Evolutionary conservation across 2,329 filamentous ascomycete genomes (phyloP).

Genomic region (Fusarium sarcochroum): DNA sequence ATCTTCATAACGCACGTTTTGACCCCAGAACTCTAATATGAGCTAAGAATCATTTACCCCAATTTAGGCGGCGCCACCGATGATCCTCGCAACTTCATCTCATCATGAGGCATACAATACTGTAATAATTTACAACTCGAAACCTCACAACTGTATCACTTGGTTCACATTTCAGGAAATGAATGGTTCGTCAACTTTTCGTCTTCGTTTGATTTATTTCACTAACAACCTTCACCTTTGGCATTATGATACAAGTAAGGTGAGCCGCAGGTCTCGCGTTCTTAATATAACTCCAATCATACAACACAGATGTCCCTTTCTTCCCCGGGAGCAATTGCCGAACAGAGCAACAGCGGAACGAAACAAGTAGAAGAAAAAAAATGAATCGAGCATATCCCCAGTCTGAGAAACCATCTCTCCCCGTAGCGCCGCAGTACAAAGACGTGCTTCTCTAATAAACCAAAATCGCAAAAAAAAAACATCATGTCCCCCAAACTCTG

Average conservation of each 20-base stretch:
- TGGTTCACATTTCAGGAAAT: not conserved
- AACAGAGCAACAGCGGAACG: conserved; percentile 19
- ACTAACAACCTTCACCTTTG: conserved; percentile 13
- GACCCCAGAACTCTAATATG: conserved; percentile 1
- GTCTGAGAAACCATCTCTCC: conserved; percentile 28
- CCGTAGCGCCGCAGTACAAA: conserved; percentile 41
- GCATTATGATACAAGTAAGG: conserved; percentile 39
- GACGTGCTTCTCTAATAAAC: conserved; percentile 42
- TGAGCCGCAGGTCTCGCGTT: conserved; percentile 2
- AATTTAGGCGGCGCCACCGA: not conserved
- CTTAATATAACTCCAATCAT: conserved; percentile 35
- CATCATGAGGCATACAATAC: not conserved
- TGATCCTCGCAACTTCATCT: not conserved
- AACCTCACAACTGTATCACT: too few species aligned
- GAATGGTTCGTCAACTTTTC: conserved; percentile 1
- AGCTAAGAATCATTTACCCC: not conserved
- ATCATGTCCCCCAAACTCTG: conserved; percentile 19
- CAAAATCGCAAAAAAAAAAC: conserved; percentile 28
- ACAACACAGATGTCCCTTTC: conserved; percentile 32
- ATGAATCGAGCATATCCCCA: conserved; percentile 19
- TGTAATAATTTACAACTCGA: not conserved
- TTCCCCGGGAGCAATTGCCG: conserved; percentile 17
- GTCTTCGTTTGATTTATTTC: conserved; percentile 25
- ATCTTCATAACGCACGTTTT: not conserved
- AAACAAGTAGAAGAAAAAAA: conserved; percentile 11